Conservation (phyloP, 2,329 filamentous ascomycete species). For the Colletotrichum sp. region DNA sequence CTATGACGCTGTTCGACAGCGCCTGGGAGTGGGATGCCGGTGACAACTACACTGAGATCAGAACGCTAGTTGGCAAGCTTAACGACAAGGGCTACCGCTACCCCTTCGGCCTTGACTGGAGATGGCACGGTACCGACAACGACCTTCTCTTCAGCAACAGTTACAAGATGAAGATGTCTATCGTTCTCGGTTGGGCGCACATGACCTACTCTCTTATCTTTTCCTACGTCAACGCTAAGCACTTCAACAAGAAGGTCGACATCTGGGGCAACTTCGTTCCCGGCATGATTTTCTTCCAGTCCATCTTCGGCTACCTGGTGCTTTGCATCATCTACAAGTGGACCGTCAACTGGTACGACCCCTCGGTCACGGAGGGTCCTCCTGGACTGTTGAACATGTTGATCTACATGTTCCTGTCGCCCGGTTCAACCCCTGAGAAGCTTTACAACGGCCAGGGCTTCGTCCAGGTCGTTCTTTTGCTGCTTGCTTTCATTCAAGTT, state of each 20-base stretch:
- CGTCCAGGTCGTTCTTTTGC: conserved; percentile 79
- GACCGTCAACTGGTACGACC: conserved; percentile 80
- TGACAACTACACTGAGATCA: conserved; percentile 67
- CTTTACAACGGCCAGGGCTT: conserved; percentile 79
- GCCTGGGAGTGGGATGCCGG: conserved; percentile 84
- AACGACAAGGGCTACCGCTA: conserved; percentile 79
- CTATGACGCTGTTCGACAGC: conserved; percentile 85
- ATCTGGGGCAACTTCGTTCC: conserved; percentile 98
- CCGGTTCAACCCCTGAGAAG: conserved; percentile 67
- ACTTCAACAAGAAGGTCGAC: conserved; percentile 94
- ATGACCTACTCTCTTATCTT: conserved; percentile 99
- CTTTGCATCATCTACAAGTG: conserved; percentile 97
- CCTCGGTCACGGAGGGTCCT: conserved; percentile 67
- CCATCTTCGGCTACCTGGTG: conserved; percentile 96
- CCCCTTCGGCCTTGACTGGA: conserved; percentile 94
- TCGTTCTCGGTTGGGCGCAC: conserved; percentile 94
- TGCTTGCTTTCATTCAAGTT: conserved; percentile 85
- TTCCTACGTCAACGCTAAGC: conserved; percentile 88
- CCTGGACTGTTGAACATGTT: conserved; percentile 97
- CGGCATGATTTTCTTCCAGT: conserved; percentile 99
- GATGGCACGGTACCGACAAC: conserved; percentile 96
- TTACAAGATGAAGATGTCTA: conserved; percentile 99
- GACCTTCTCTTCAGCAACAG: conserved; percentile 96
- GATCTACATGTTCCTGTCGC: conserved; percentile 98
- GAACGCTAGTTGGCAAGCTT: conserved; percentile 70